A percentile compares a stretch with the other conserved stretches of the same genome.
Evolutionary conservation across 345 rosid species (phyloP).

Genomic region (Aquilaria yunnanensis): DNA sequence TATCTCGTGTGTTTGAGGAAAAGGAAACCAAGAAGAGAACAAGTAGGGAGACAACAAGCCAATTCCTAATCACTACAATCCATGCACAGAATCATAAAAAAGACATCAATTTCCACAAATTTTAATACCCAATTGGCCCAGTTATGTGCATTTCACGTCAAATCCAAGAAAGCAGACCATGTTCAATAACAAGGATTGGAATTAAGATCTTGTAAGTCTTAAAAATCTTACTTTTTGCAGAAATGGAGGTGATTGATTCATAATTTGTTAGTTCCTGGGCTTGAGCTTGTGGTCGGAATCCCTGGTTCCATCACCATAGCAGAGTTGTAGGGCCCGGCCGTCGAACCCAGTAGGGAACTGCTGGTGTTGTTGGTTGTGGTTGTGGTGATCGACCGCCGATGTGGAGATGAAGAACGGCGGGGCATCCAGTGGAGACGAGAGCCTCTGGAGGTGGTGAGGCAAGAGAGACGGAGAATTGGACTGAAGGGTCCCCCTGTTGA

Average conservation of each 20-base stretch:
- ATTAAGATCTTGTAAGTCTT: neutral
- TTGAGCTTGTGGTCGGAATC: conserved; percentile 80
- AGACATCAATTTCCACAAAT: conserved; percentile 14
- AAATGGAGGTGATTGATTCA: conserved; percentile 20
- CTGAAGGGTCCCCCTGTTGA: conserved; percentile 99
- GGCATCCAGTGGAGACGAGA: conserved; percentile 46
- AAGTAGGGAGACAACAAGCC: conserved; percentile 65
- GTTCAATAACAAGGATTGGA: neutral
- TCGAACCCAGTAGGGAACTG: conserved; percentile 62
- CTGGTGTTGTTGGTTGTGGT: conserved; percentile 37
- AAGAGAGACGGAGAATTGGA: conserved; percentile 93
- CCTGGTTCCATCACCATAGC: conserved; percentile 65
- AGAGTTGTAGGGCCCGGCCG: conserved; percentile 56
- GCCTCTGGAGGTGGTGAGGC: conserved; percentile 68
- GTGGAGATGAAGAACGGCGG: conserved; percentile 70
- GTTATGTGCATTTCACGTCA: conserved; percentile 17
- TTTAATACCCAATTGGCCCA: conserved; percentile 24
- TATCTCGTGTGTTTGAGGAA: conserved; percentile 36
- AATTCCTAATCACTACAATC: conserved; percentile 37
- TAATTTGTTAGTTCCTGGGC: conserved; percentile 53
- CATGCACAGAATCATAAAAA: conserved; percentile 28
- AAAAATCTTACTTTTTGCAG: conserved; percentile 38
- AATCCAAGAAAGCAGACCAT: conserved; percentile 18
- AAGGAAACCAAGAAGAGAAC: conserved; percentile 74
- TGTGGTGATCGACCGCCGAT: conserved; percentile 55